These are phyloP conservation scores for Helenozyma baotianmanensis DNA, from an alignment of 805 yeast species.

Conservation along the genomic window DNA sequence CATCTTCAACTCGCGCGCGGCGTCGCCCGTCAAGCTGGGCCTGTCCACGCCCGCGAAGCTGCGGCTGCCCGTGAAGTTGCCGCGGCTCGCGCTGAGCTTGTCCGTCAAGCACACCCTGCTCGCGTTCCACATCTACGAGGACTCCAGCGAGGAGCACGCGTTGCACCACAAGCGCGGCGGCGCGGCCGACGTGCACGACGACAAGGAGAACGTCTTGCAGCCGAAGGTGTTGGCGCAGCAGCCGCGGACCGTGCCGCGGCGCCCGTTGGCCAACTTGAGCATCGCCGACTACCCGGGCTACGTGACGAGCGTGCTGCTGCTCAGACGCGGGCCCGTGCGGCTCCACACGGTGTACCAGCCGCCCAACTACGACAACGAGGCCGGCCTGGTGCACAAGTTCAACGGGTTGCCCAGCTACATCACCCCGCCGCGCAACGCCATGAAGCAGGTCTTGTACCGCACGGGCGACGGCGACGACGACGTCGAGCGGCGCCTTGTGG, in stretches of 20 bases:
- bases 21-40: constrained; percentile 13
- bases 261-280: constrained; percentile 25
- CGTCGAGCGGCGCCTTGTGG: constrained; percentile 16
- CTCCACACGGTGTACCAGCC: constrained; percentile 30
- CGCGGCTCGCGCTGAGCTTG: constrained; percentile 7
- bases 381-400: constrained; percentile 27
- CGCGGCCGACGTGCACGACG: constrained; percentile 19
- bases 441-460: constrained; percentile 20
- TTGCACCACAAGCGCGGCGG: constrained; percentile 9
- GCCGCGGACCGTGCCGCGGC: constrained; percentile 12
- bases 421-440: constrained; percentile 30
- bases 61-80: constrained; percentile 9
- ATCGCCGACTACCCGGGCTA: constrained; percentile 30
- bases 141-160: constrained; percentile 10
- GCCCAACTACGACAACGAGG: constrained; percentile 23
- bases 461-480: constrained; percentile 16
- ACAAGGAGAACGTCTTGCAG: constrained; percentile 40
- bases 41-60: constrained; percentile 11
- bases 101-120: constrained; percentile 3
- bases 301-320: constrained; percentile 8
- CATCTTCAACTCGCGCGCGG: constrained; percentile 12
- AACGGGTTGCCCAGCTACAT: constrained; percentile 26
- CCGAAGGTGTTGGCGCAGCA: constrained; percentile 21
- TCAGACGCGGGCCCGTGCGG: constrained; percentile 10
- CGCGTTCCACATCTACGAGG: constrained; percentile 16